These are phyloP conservation scores for Pinus tabuliformis DNA, from an alignment of 75 land plant genomes.

Conservation along the genomic window DNA sequence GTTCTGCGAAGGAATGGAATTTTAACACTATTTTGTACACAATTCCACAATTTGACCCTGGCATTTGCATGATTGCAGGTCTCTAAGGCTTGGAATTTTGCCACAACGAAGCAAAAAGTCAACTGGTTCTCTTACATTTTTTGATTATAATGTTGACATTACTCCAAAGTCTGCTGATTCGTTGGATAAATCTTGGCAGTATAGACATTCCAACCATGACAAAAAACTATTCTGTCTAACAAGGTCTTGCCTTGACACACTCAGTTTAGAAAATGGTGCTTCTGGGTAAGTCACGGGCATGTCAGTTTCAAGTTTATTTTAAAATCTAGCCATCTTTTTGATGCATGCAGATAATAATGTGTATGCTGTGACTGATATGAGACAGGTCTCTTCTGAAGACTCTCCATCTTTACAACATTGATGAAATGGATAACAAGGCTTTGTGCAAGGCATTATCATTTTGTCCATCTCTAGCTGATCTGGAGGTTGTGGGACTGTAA, in stretches of 20 bases:
- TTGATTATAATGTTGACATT: constrained; percentile 23
- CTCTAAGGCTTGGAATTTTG: constrained; percentile 68
- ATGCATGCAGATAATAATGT: not conserved
- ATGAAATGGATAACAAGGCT: constrained; percentile 54
- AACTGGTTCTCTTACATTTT: constrained; percentile 11
- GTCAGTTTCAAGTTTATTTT: not conserved
- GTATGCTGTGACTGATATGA: not conserved
- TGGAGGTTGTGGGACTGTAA: constrained; percentile 88
- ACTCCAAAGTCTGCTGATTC: constrained; percentile 27
- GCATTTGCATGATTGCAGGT: constrained; percentile 29
- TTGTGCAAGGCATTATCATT: constrained; percentile 59
- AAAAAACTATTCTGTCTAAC: constrained; percentile 48
- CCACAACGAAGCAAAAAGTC: constrained; percentile 15
- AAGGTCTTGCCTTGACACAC: constrained; percentile 55
- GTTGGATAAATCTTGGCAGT: constrained; percentile 38
- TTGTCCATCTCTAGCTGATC: constrained; percentile 69
- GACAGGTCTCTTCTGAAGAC: constrained; percentile 59
- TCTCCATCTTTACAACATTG: constrained; percentile 80
- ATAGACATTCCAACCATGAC: constrained; percentile 44
- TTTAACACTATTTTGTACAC: not conserved
- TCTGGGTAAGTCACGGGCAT: constrained; percentile 50
- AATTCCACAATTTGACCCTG: not conserved
- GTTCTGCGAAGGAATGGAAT: not conserved
- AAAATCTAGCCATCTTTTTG: constrained; percentile 5
- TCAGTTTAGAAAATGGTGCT: constrained; percentile 44